Percentiles rank a stretch among this genome's conserved stretches.
phyloP scores from a whole-genome alignment of 331 rosid species.

The Malus hybrid region DNA sequence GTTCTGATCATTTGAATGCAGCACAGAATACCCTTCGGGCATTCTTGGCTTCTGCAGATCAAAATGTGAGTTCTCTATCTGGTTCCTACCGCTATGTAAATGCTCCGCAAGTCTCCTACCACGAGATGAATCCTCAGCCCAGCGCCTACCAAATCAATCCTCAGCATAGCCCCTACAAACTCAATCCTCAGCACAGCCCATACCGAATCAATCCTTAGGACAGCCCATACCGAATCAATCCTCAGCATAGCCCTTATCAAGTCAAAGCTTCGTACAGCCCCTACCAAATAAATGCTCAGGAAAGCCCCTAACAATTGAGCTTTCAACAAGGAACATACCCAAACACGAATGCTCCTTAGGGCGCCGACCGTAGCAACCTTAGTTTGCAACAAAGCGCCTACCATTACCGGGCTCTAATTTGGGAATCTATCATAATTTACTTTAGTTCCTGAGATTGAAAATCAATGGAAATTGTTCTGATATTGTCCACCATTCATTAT shows the following conservation, averaged over 20 bases:
- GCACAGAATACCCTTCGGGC: constrained; percentile 15
- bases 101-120: constrained; percentile 9
- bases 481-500: no score
- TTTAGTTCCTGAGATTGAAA: no score
- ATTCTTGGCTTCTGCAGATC: constrained; percentile 13
- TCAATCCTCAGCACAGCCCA: background rate
- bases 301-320: constrained; percentile 21
- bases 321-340: constrained; percentile 19
- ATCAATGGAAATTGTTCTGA: no score
- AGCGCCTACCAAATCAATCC: background rate
- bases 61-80: background rate
- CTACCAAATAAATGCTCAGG: constrained; percentile 8
- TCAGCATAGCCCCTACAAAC: constrained; percentile 4
- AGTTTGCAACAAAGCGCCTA: constrained; percentile 12
- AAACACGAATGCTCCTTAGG: constrained; percentile 2
- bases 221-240: background rate
- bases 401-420: constrained; percentile 9
- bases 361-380: constrained; percentile 5
- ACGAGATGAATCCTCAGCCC: background rate
- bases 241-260: constrained; percentile 9
- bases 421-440: background rate
- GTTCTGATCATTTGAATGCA: constrained; percentile 12
- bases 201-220: background rate
- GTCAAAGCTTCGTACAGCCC: constrained; percentile 9
- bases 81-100: constrained; percentile 4